Base-by-base conservation (phyloP, 305 asterid species). In the Solanum chacoense region DNA sequence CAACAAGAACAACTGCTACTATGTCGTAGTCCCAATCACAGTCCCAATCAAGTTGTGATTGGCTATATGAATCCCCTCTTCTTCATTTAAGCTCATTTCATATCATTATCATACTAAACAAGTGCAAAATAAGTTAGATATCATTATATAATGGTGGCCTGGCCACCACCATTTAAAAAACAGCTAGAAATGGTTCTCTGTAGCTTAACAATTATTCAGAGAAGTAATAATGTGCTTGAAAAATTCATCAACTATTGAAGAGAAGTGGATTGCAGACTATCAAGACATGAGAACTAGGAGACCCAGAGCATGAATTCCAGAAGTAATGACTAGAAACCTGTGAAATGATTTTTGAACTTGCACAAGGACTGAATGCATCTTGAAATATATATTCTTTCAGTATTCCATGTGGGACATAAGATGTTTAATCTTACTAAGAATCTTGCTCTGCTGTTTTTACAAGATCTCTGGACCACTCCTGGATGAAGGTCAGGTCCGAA, bases 401-500 rank as follows among this genome's bases (percentile, higher is more conserved):
- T 45, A 50, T 50, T 50, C 11, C 40, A 45, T 50, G 11, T 31
- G 78, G 65, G 32, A 29, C 35, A 11, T 81, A 29, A 20, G 29
- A 29, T 28, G 26, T 73, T 35, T 78, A n/a, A 38, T 50, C 38
- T 85, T 24, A 7, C 35, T 29, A 77, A 87, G 85, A 42, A 26
- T 86, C 71, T 14, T 88, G 55, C 90, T 55, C 71, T 69, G 50
- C 45, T 50, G 79, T 89, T 80, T 24, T 77, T 91, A 85, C 94
- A 94, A 96, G 98, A 90, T 95, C 79, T 93, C 96, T 87, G 99
- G 99, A 87, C 91, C 91, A 73, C 94, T 94, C 90, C 93, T 96
- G 76, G 96, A 96, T 90, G 99, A 95, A 94, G 91, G 86, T 86
- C 99, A 96, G 93, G 98, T 96, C 67, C 93, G 94, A 91, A 95